These are phyloP conservation scores for Raphanus hybrid DNA, from an alignment of 441 rosid genomes.

Conservation along the genomic window DNA sequence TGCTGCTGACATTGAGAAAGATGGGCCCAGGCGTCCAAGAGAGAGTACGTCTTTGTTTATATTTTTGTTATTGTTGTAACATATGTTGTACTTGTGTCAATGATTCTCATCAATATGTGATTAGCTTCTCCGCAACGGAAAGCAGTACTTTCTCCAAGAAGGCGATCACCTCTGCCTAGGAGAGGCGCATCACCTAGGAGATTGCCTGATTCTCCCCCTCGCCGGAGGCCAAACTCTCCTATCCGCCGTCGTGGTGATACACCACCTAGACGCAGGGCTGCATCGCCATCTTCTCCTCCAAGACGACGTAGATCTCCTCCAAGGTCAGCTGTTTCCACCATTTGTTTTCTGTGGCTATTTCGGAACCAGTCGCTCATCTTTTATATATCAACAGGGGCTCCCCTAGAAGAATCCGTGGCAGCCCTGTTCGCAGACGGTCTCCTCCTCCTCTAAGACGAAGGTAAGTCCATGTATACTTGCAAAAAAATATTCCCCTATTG, in stretches of 20 bases:
- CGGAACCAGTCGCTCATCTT: constrained; percentile 17
- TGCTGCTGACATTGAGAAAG: constrained; percentile 77
- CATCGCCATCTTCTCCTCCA: constrained; percentile 83
- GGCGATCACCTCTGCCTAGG: constrained; percentile 72
- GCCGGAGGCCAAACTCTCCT: constrained; percentile 71
- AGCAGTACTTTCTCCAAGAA: constrained; percentile 67
- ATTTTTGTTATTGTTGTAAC: neutral
- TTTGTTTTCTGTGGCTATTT: constrained; percentile 14
- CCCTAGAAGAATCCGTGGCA: constrained; percentile 88
- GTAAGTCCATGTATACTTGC: constrained; percentile 44
- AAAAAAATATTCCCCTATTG: neutral
- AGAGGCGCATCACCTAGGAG: constrained; percentile 87
- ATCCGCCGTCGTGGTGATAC: constrained; percentile 78
- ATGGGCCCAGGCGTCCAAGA: constrained; percentile 69
- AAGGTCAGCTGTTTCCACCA: constrained; percentile 54
- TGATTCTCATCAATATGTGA: constrained; percentile 28
- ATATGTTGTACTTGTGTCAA: constrained; percentile 14
- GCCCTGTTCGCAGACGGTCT: constrained; percentile 91
- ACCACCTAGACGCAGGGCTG: constrained; percentile 86
- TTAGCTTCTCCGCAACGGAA: constrained; percentile 80
- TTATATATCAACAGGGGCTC: constrained; percentile 56
- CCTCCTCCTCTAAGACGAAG: constrained; percentile 95
- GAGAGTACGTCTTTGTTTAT: constrained; percentile 57
- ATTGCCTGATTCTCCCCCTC: constrained; percentile 65
- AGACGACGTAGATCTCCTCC: constrained; percentile 82